Conservation (phyloP, 225 moss, liverwort and hornwort genomes). For the Rhytidiadelphus loreus region DNA sequence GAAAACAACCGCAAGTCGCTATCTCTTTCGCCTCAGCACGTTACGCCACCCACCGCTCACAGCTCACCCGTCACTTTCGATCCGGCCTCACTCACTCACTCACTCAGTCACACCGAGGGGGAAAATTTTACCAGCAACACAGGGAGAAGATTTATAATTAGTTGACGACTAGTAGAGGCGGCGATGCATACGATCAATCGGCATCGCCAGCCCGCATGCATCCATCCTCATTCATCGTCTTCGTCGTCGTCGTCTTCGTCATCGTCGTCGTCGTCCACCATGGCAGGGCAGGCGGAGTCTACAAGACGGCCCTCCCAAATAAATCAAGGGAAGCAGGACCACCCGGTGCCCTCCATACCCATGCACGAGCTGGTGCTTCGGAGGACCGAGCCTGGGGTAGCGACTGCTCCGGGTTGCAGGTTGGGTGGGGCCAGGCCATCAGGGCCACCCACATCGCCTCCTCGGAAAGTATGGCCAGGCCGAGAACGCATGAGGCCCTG, state of each 20-base stretch:
- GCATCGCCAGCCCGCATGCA: conserved; percentile 7
- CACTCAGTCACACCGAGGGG: neutral
- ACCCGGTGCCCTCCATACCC: conserved; percentile 15
- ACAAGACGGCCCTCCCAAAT: neutral
- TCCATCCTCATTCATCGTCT: neutral
- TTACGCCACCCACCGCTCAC: conserved; percentile 9
- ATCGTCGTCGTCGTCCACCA: neutral
- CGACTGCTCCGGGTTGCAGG: neutral
- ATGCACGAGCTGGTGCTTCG: conserved; percentile 3
- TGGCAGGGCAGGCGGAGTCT: conserved; percentile 7
- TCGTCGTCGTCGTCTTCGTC: neutral
- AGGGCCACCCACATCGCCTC: conserved; percentile 5
- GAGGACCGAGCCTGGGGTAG: neutral
- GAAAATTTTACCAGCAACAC: neutral
- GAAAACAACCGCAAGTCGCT: neutral
- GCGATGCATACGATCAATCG: conserved; percentile 1
- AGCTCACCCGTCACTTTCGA: conserved; percentile 12
- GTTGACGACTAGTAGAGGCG: neutral
- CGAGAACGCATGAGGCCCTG: conserved; percentile 12
- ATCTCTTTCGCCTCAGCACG: neutral
- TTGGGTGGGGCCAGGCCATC: neutral
- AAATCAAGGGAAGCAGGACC: conserved; percentile 8
- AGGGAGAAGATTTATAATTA: neutral
- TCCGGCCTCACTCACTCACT: neutral
- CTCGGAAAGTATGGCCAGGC: conserved; percentile 21